Percentiles rank a stretch among this genome's conserved stretches.
These are phyloP conservation scores for Citrus inodora DNA, from an alignment of 345 rosid genomes.

Conservation along the genomic window DNA sequence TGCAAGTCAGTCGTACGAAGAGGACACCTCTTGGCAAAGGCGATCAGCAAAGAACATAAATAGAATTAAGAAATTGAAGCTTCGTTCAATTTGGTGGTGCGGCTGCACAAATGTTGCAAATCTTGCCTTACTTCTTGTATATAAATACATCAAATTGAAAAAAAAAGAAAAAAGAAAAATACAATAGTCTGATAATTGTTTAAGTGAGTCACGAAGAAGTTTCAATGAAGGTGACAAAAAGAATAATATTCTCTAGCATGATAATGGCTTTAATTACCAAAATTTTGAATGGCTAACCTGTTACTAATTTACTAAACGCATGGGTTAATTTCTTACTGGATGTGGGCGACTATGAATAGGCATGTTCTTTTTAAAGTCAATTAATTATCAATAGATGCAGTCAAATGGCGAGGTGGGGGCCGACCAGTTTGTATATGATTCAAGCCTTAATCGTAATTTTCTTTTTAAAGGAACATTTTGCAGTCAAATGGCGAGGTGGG, in stretches of 20 bases:
- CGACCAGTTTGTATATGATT: background rate
- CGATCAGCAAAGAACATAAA: background rate
- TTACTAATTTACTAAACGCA: background rate
- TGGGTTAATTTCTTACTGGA: background rate
- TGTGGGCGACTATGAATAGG: background rate
- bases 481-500: too few species aligned
- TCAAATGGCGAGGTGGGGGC: background rate
- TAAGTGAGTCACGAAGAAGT: background rate
- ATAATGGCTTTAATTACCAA: background rate
- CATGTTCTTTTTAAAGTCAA: background rate
- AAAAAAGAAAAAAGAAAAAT: too few species aligned
- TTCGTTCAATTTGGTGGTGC: background rate
- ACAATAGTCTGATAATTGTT: too few species aligned
- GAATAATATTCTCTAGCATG: background rate
- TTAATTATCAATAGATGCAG: background rate
- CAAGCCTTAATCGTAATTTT: background rate
- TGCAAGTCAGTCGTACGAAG: conserved; percentile 43
- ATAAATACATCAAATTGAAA: background rate
- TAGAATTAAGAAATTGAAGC: background rate
- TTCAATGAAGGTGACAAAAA: background rate
- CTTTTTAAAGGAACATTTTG: too few species aligned
- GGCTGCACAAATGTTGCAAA: background rate
- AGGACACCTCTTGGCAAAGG: conserved; percentile 23
- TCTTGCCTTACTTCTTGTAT: background rate
- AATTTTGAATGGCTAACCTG: background rate